Base-by-base conservation (phyloP, 225 moss, liverwort and hornwort species). In the Anthoceros angustus region DNA sequence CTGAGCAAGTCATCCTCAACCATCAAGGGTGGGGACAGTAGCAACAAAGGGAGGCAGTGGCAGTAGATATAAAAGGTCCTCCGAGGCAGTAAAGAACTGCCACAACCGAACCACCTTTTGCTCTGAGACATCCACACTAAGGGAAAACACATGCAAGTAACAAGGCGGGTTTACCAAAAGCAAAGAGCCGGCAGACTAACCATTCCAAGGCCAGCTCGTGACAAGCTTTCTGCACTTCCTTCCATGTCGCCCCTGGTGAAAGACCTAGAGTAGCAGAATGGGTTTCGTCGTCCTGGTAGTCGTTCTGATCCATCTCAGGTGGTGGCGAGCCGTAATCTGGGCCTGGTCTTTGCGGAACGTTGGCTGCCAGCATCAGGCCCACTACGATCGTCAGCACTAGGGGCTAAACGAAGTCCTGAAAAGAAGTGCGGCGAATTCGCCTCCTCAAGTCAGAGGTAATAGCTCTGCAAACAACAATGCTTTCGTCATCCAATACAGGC, bases 121-220 rank as follows among this genome's bases (percentile, higher is more conserved):
- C 45, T 11, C 45, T 46, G 16, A 16, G 11, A 16, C 2, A 46
- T 16, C 11, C 12, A 2, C 11, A 16, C 12, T 11, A 46, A 11
- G 45, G 11, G 45, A 46, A 16, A 46, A 11, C 16, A 16, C 45
- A 11, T 46, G 45, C 23, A 7, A 7, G 55, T 55, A 18, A 9
- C 1, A 7, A 18, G 18, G 8, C n/a, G 3, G 23, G 55, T 6
- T 7, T 5, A 23, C 55, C 7, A 20, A 20, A 55, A 8, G 4
- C 10, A 9, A 4, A 15, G 0, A 55, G 55, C n/a, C 55, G 23
- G 14, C n/a, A 6, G 23, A 55, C n/a, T 20, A 18, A 55, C 55
- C 55, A 55, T 55, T 55, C 55, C 55, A 55, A 20, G n/a, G 55
- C 18, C 55, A 55, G 55, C 23, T 18, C 55, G 55, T 20, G 55